A percentile compares a stretch with the other conserved stretches of the same genome.
phyloP scores from a whole-genome alignment of 345 rosid species.

The Rhodomyrtus tomentosa region DNA sequence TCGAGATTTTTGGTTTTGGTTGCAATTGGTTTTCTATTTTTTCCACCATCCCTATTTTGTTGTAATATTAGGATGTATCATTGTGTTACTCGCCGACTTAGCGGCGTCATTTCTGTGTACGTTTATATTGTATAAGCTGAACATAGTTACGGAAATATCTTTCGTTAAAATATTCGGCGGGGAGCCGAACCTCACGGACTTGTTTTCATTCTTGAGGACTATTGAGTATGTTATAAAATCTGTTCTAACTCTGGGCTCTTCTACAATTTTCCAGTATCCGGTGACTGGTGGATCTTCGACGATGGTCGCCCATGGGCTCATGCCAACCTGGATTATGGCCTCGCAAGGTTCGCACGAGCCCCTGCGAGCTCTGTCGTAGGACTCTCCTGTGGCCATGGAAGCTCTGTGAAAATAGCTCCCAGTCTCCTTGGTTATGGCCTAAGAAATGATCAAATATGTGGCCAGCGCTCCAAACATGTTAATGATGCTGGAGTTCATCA shows the following conservation, averaged over 20 bases:
- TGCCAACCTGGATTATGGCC: not conserved
- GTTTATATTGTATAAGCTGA: not conserved
- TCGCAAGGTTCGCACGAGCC: accelerated
- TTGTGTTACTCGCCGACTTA: not conserved
- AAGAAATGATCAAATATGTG: no score
- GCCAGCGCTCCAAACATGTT: no score
- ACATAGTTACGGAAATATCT: not conserved
- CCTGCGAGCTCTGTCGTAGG: not conserved
- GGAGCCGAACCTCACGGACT: not conserved
- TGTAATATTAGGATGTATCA: not conserved
- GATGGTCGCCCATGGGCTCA: not conserved
- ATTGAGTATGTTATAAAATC: not conserved
- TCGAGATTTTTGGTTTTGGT: not conserved
- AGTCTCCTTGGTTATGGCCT: not conserved
- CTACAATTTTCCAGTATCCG: not conserved
- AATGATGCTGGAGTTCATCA: no score
- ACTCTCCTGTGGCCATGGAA: not conserved
- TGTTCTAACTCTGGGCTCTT: not conserved
- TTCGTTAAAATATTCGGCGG: not conserved
- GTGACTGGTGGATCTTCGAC: not conserved
- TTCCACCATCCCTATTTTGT: not conserved
- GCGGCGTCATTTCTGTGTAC: not conserved
- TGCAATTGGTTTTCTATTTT: not conserved
- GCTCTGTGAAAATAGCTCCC: not conserved
- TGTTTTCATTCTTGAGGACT: not conserved